Evolutionary conservation across 768 basidiomycete genomes (phyloP).

Genomic region (Trametes meyenii): DNA sequence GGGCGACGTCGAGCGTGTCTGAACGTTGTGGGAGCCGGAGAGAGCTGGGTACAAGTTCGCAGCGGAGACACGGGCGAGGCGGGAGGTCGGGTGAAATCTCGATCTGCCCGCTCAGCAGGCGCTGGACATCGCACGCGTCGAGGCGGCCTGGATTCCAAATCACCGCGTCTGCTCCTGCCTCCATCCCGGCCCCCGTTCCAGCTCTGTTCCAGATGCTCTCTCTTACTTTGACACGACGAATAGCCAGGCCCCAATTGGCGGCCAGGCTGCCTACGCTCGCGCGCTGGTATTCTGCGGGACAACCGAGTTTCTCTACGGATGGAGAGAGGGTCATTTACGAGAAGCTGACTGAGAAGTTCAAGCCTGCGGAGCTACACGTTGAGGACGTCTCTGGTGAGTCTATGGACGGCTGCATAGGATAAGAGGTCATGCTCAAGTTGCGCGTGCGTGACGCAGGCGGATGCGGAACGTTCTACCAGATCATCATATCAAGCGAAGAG

Average conservation of each 20-base stretch:
- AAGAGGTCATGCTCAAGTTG: not conserved
- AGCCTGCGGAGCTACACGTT: constrained; percentile 80
- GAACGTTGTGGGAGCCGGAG: not conserved
- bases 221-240: constrained; percentile 26
- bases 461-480: constrained; percentile 96
- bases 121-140: not conserved
- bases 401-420: not conserved
- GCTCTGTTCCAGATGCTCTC: constrained; percentile 30
- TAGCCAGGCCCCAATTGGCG: constrained; percentile 19
- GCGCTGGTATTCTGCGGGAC: constrained; percentile 13
- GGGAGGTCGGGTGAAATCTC: constrained; percentile 6
- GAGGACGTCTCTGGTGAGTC: constrained; percentile 89
- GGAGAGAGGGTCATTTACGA: constrained; percentile 72
- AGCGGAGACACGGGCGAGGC: not conserved
- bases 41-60: not conserved
- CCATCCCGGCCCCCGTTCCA: constrained; percentile 6
- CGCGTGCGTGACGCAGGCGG: constrained; percentile 59
- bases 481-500: constrained; percentile 78
- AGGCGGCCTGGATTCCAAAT: constrained; percentile 6
- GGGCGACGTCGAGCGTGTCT: not conserved
- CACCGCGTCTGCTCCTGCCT: constrained; percentile 1
- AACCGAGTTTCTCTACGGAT: constrained; percentile 36
- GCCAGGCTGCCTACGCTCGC: not conserved
- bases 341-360: constrained; percentile 76
- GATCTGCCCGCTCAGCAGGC: constrained; percentile 1